These are phyloP conservation scores for Apiospora malaysiana DNA, from an alignment of 2,329 filamentous ascomycete species.

Conservation along the genomic window DNA sequence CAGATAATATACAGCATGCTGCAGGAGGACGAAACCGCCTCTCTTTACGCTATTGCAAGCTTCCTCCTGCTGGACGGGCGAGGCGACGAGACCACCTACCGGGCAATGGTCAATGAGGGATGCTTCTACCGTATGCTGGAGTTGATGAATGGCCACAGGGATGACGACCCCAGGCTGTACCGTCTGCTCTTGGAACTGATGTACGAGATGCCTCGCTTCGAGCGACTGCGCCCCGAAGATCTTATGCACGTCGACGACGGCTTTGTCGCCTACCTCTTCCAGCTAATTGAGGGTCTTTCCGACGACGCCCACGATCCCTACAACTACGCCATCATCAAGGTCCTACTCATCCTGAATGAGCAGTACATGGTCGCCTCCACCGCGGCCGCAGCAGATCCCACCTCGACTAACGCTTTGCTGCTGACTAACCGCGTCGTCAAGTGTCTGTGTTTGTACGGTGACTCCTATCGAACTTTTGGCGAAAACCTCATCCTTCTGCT, in stretches of 20 bases:
- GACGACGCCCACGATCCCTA: constrained; percentile 91
- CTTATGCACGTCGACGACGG: constrained; percentile 77
- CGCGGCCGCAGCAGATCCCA: constrained; percentile 50
- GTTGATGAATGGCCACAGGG: constrained; percentile 71
- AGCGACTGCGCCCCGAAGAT: constrained; percentile 78
- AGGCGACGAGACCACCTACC: constrained; percentile 77
- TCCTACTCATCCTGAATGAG: constrained; percentile 95
- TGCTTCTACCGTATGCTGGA: constrained; percentile 85
- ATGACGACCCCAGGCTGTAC: constrained; percentile 75
- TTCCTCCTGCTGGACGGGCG: constrained; percentile 89
- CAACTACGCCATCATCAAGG: constrained; percentile 92
- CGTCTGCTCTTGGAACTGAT: constrained; percentile 83
- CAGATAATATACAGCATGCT: constrained; percentile 93
- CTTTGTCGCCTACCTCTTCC: constrained; percentile 84
- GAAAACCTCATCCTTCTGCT: constrained; percentile 96
- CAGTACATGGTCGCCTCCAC: constrained; percentile 90
- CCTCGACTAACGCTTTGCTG: constrained; percentile 56
- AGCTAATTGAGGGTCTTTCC: constrained; percentile 85
- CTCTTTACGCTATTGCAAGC: constrained; percentile 82
- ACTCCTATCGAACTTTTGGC: constrained; percentile 89
- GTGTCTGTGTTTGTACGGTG: constrained; percentile 80
- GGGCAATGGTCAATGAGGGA: constrained; percentile 85
- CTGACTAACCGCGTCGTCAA: constrained; percentile 95
- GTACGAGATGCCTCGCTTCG: constrained; percentile 96
- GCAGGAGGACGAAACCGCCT: constrained; percentile 82